Evolutionary conservation across 2,329 filamentous ascomycete genomes (phyloP).

Genomic region (Colletotrichum cordylinicola): DNA sequence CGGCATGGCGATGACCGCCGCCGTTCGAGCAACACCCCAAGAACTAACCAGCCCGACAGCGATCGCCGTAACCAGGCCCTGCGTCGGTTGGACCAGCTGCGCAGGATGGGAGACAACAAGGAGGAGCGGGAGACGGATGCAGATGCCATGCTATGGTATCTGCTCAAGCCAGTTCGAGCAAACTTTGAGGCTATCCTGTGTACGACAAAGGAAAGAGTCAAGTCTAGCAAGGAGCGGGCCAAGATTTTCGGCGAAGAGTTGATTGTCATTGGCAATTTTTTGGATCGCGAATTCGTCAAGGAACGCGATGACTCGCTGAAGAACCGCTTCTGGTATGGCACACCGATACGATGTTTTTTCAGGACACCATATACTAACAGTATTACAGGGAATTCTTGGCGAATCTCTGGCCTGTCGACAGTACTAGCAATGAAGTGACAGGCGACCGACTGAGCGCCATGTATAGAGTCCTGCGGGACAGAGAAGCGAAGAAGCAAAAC

Average conservation of each 20-base stretch:
- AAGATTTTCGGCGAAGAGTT: constrained; percentile 66
- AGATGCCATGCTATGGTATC: constrained; percentile 52
- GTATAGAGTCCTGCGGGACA: constrained; percentile 45
- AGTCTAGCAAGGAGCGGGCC: constrained; percentile 66
- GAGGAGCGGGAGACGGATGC: constrained; percentile 52
- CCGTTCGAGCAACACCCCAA: constrained; percentile 24
- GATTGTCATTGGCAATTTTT: constrained; percentile 67
- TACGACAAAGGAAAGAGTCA: constrained; percentile 67
- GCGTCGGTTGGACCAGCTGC: constrained; percentile 47
- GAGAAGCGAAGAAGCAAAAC: constrained; percentile 30
- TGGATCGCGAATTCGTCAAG: constrained; percentile 41
- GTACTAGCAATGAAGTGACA: constrained; percentile 49
- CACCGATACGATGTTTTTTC: not conserved
- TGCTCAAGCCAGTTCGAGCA: constrained; percentile 63
- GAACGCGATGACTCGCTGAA: constrained; percentile 42
- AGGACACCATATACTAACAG: not conserved
- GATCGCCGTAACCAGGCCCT: constrained; percentile 47
- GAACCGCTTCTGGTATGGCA: constrained; percentile 25
- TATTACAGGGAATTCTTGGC: constrained; percentile 47
- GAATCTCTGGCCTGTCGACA: constrained; percentile 51
- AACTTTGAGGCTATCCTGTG: constrained; percentile 65
- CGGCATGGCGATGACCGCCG: constrained; percentile 35
- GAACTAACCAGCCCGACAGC: constrained; percentile 15
- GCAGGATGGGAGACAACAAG: constrained; percentile 53
- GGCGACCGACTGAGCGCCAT: constrained; percentile 49